These are phyloP conservation scores for Mrakia blollopis DNA, from an alignment of 768 basidiomycete species.

Conservation along the genomic window DNA sequence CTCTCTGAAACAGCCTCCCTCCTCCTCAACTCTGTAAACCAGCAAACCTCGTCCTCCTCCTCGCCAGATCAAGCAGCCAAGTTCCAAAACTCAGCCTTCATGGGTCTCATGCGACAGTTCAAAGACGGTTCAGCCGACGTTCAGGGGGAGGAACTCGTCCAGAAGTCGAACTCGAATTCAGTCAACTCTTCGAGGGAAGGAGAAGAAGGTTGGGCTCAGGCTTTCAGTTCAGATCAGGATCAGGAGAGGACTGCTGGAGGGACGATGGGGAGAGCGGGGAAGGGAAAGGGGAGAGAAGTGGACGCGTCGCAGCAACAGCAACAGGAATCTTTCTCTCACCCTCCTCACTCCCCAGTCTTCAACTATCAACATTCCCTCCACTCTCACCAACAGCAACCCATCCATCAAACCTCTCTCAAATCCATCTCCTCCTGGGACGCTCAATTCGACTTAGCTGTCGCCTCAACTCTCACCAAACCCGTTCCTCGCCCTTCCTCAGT, in stretches of 20 bases:
- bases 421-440: constrained; percentile 21
- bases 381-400: neutral
- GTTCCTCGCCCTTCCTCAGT: neutral
- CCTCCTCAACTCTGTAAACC: constrained; percentile 66
- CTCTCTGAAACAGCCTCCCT: constrained; percentile 74
- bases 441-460: constrained; percentile 15
- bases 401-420: neutral
- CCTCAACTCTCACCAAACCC: neutral
- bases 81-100: constrained; percentile 76
- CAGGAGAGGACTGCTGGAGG: constrained; percentile 32
- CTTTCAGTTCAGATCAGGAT: neutral
- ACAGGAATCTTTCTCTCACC: neutral
- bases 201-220: constrained; percentile 30
- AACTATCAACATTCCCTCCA: neutral
- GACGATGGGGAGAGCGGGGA: constrained; percentile 40
- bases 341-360: neutral
- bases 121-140: constrained; percentile 73
- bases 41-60: constrained; percentile 36
- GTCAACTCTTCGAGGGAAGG: constrained; percentile 37
- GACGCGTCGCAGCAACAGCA: neutral
- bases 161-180: constrained; percentile 5
- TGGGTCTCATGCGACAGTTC: constrained; percentile 78
- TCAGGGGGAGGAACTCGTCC: constrained; percentile 70
- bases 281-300: constrained; percentile 60
- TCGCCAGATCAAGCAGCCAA: constrained; percentile 65